phyloP scores from a whole-genome alignment of 257 asterid species.

The Dorcoceras hygrometricum region DNA sequence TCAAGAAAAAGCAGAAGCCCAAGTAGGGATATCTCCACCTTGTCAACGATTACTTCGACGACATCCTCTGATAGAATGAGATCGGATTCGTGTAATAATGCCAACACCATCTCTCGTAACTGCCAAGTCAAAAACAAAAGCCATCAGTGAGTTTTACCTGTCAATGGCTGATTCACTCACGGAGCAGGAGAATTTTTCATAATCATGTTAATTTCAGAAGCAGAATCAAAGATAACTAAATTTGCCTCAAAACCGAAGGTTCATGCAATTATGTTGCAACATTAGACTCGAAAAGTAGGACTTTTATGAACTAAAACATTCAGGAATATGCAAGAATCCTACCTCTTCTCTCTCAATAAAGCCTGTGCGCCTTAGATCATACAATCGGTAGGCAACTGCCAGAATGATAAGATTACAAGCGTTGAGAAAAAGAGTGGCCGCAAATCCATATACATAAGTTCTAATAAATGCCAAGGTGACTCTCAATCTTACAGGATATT shows the following conservation, averaged over 20 bases:
- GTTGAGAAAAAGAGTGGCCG: neutral
- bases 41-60: constrained; percentile 29
- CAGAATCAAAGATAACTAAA: neutral
- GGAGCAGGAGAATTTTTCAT: neutral
- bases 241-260: neutral
- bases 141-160: too few species aligned
- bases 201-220: neutral
- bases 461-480: neutral
- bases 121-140: constrained; percentile 7
- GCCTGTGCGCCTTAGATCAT: constrained; percentile 32
- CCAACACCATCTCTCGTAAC: constrained; percentile 34
- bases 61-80: constrained; percentile 28
- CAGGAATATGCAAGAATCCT: neutral
- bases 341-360: constrained; percentile 36
- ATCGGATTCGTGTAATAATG: constrained; percentile 28
- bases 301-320: too few species aligned
- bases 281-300: neutral
- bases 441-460: neutral
- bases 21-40: constrained; percentile 22
- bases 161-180: neutral
- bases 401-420: neutral
- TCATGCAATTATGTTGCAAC: neutral
- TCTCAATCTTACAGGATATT: constrained; percentile 26
- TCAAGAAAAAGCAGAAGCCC: neutral
- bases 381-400: constrained; percentile 31